Evolutionary conservation across 2,329 filamentous ascomycete species (phyloP).

Genomic region (Fusarium decemcellulare): DNA sequence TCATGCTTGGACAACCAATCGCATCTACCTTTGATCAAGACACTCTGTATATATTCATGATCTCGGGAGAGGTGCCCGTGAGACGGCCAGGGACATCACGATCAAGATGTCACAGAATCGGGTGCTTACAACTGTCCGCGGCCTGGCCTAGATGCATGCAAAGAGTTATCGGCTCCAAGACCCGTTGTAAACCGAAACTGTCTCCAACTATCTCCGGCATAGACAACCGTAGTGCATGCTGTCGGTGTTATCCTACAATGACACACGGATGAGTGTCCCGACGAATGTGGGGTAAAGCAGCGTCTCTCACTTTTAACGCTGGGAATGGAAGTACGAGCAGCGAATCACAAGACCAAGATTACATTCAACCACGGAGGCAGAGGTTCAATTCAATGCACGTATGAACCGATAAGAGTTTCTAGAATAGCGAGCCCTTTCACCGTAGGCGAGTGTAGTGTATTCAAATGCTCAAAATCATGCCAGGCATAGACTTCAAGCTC

Average conservation of each 20-base stretch:
- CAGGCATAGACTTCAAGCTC: constrained; percentile 2
- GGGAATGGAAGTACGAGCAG: not conserved
- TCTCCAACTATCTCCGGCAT: not conserved
- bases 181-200: not conserved
- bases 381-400: no score
- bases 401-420: no score
- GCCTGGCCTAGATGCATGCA: no score
- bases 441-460: not conserved
- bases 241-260: not conserved
- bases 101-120: not conserved
- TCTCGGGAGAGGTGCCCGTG: not conserved
- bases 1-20: no score
- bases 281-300: not conserved
- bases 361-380: not conserved
- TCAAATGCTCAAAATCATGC: constrained; percentile 8
- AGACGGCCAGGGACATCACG: not conserved
- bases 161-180: not conserved
- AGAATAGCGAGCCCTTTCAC: no score
- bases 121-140: no score
- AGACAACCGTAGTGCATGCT: not conserved
- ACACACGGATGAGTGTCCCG: not conserved
- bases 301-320: no score
- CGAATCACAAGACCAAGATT: not conserved
- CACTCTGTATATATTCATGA: not conserved
- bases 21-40: not conserved